Evolutionary conservation across 805 yeast species (phyloP).

Genomic region (Tetrapisispora nanseiensis): DNA sequence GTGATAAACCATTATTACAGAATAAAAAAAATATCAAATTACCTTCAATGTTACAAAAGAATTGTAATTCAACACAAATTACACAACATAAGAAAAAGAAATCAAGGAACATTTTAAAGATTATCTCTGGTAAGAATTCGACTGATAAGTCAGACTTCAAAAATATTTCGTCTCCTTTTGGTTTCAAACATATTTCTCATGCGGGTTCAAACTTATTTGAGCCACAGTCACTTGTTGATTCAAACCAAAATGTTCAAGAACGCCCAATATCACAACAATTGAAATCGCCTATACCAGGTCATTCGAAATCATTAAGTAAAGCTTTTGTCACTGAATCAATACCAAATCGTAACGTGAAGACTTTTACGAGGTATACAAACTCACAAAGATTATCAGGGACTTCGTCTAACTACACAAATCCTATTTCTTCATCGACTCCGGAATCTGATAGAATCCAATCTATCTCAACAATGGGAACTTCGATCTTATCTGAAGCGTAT

Average conservation of each 20-base stretch:
- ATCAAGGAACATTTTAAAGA: conserved; percentile 17
- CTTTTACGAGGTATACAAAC: not conserved
- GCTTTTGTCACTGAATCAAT: conserved; percentile 11
- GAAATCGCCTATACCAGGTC: not conserved
- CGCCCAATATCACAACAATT: not conserved
- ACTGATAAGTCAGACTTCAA: conserved; percentile 8
- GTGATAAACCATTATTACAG: conserved; percentile 25
- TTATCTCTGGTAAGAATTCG: conserved; percentile 14
- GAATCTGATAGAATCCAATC: conserved; percentile 20
- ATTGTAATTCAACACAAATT: not conserved
- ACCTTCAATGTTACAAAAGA: conserved; percentile 19
- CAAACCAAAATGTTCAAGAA: conserved; percentile 2
- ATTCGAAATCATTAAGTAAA: conserved; percentile 6
- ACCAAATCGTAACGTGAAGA: not conserved
- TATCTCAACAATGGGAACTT: conserved; percentile 25
- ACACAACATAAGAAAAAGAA: conserved; percentile 3
- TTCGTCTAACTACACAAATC: conserved; percentile 11
- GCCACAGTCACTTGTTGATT: not conserved
- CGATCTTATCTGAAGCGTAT: conserved; percentile 12
- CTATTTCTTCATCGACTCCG: conserved; percentile 5
- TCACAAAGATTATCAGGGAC: not conserved
- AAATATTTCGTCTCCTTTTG: conserved; percentile 31
- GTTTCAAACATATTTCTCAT: conserved; percentile 33
- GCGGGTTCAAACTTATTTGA: conserved; percentile 16
- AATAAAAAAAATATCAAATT: conserved; percentile 26